Evolutionary conservation across 768 basidiomycete species (phyloP), one percentile per base, ranked within the genome.

Genomic region (Obba rivulosa): DNA sequence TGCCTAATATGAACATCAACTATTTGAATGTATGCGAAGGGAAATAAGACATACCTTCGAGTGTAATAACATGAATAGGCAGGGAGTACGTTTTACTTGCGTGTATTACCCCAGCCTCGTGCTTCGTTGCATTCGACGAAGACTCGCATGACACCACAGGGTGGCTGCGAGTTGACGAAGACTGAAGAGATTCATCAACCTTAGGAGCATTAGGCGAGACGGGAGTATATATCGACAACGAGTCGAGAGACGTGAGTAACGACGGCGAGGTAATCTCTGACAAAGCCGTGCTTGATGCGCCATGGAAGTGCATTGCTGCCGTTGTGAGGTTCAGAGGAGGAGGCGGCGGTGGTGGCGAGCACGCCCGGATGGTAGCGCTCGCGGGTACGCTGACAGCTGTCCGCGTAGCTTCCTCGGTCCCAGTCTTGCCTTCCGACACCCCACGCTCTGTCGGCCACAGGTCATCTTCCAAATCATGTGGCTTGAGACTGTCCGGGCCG

Each of bases 71-170:
- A 41, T 83, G 83, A 8, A 31, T 31, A 31, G 28, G 28, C 28
- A 13, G 28, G 28, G 13, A 69, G 65, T 79, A 81, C 17, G 82
- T 83, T 53, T 76, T 71, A 55, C 80, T 80, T 41, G 85, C 84
- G 61, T 73, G 77, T 31, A 86, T 79, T 2, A 85, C 74, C 28
- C 81, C 73, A 16, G 60, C 52, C 25, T 63, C 22, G 14, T 49
- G 17, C 28, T 13, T 31, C 28, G 13, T 31, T 13, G 28, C 28
- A 13, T 13, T 31, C 18, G 47, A 47, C 20, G 25, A 25, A 16
- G 25, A 28, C 13, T 35, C 18, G 28, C 16, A 24, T 13, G 13
- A 7, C 28, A 13, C n/a, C n/a, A n/a, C n/a, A n/a, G n/a, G n/a
- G n/a, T n/a, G n/a, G n/a, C n/a, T n/a, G n/a, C n/a, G n/a, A 35